These are phyloP conservation scores for Penstemon newberryi DNA, from an alignment of 257 asterid species.

Conservation along the genomic window DNA sequence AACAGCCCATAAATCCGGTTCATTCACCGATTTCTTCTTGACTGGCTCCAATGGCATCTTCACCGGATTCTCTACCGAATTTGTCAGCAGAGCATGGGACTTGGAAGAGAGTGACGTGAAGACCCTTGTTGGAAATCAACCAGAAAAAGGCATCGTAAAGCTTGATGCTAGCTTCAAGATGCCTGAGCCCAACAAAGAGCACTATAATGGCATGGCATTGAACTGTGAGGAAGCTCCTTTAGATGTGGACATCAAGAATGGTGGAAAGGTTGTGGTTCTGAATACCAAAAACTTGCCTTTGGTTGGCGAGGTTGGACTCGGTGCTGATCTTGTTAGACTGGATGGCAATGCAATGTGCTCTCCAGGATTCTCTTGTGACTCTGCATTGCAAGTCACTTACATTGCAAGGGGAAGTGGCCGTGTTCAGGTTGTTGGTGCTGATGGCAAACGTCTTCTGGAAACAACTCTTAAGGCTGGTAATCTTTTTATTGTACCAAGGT, in stretches of 20 bases:
- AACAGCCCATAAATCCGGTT: conserved; percentile 53
- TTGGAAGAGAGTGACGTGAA: conserved; percentile 38
- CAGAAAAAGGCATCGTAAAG: conserved; percentile 42
- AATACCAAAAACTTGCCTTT: conserved; percentile 86
- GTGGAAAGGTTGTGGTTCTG: conserved; percentile 70
- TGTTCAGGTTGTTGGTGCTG: conserved; percentile 74
- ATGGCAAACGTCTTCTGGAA: conserved; percentile 75
- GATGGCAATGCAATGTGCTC: conserved; percentile 83
- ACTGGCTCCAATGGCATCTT: conserved; percentile 54
- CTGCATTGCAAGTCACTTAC: conserved; percentile 86
- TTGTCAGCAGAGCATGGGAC: conserved; percentile 56
- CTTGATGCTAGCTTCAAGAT: conserved; percentile 33
- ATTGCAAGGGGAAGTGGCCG: conserved; percentile 86
- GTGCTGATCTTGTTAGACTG: conserved; percentile 82
- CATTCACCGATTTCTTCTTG: conserved; percentile 53
- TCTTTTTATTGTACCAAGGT: conserved; percentile 80
- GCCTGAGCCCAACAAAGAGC: conserved; percentile 54
- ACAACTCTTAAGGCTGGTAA: conserved; percentile 65
- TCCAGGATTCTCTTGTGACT: conserved; percentile 90
- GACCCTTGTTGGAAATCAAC: conserved; percentile 41
- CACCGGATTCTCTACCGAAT: conserved; percentile 52
- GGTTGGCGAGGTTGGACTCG: conserved; percentile 78
- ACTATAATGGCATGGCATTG: conserved; percentile 50
- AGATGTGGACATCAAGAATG: conserved; percentile 53
- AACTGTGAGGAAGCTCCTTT: conserved; percentile 62